Conservation (phyloP, 2,329 filamentous ascomycete genomes). For the Penicillium sp. region DNA sequence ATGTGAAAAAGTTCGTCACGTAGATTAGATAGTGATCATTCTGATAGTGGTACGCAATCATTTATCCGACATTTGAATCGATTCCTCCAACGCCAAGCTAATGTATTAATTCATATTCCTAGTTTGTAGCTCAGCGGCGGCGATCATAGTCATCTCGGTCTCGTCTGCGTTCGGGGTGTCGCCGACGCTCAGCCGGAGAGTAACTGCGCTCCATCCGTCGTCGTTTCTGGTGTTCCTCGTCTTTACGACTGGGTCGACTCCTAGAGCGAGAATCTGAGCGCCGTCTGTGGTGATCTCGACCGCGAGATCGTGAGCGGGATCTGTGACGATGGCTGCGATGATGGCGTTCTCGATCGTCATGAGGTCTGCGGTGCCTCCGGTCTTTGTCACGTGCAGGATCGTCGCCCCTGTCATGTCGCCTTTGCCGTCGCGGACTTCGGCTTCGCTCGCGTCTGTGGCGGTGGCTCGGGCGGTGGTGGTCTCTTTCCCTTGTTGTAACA, state of each 20-base stretch:
- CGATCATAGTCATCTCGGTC: constrained; percentile 28
- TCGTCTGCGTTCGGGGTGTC: constrained; percentile 25
- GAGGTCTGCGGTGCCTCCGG: constrained; percentile 46
- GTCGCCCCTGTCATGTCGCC: constrained; percentile 28
- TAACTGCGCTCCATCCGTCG: constrained; percentile 25
- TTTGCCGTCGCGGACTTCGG: constrained; percentile 33
- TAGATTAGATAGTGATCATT: constrained; percentile 14
- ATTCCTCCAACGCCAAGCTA: constrained; percentile 9
- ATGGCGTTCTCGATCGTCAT: constrained; percentile 32
- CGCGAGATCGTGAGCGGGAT: constrained; percentile 29
- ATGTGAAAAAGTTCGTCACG: constrained; percentile 14
- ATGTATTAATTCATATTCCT: neutral
- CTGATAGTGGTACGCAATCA: constrained; percentile 1
- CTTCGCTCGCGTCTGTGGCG: constrained; percentile 33
- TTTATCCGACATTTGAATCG: constrained; percentile 1
- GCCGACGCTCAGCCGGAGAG: constrained; percentile 23
- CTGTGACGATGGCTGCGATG: constrained; percentile 34
- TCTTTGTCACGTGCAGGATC: constrained; percentile 37
- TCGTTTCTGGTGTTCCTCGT: constrained; percentile 24
- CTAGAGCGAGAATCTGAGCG: constrained; percentile 29
- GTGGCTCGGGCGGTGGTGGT: constrained; percentile 19
- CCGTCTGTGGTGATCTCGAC: constrained; percentile 26
- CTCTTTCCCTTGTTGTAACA: constrained; percentile 22
- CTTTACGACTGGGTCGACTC: constrained; percentile 27
- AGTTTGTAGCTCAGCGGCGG: constrained; percentile 20